phyloP scores from a whole-genome alignment of 2,329 filamentous ascomycete species.

The Talaromyces rugulosus region DNA sequence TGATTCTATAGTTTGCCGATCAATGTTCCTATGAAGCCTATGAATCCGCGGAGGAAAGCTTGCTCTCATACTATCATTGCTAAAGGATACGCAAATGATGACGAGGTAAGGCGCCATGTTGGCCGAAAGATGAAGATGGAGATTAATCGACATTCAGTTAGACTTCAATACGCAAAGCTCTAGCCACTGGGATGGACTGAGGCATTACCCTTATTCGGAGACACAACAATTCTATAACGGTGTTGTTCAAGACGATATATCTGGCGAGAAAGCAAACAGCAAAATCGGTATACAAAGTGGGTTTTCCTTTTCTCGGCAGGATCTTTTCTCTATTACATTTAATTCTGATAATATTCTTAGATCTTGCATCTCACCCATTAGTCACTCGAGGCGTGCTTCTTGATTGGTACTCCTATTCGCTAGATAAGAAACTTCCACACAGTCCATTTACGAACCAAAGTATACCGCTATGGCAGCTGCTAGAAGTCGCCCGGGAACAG shows the following conservation, averaged over 20 bases:
- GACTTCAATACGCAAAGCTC: slow-evolving; percentile 15
- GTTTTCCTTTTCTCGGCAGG: background rate
- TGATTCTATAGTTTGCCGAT: slow-evolving; percentile 5
- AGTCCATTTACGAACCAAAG: slow-evolving; percentile 6
- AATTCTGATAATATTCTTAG: background rate
- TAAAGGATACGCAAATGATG: slow-evolving; percentile 19
- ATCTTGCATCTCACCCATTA: slow-evolving; percentile 13
- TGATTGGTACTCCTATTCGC: slow-evolving; percentile 15
- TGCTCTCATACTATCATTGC: slow-evolving; percentile 17
- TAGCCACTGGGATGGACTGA: slow-evolving; percentile 15
- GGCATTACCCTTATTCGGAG: slow-evolving; percentile 15
- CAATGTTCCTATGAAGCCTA: slow-evolving; percentile 14
- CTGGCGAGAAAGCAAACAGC: slow-evolving; percentile 9
- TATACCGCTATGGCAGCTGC: slow-evolving; percentile 15
- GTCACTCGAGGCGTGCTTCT: slow-evolving; percentile 15
- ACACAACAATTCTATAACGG: slow-evolving; percentile 17
- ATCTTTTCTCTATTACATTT: background rate
- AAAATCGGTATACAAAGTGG: slow-evolving; percentile 17
- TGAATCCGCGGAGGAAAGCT: slow-evolving; percentile 16
- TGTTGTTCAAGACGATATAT: slow-evolving; percentile 15
- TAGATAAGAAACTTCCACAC: slow-evolving; percentile 7
- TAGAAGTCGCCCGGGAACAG: slow-evolving; percentile 18
- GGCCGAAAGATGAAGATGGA: too few species aligned
- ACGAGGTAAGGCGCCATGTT: slow-evolving; percentile 13
- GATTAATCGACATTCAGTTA: background rate